Evolutionary conservation across 2,329 filamentous ascomycete species (phyloP).

Genomic region (Penicillium expansum): DNA sequence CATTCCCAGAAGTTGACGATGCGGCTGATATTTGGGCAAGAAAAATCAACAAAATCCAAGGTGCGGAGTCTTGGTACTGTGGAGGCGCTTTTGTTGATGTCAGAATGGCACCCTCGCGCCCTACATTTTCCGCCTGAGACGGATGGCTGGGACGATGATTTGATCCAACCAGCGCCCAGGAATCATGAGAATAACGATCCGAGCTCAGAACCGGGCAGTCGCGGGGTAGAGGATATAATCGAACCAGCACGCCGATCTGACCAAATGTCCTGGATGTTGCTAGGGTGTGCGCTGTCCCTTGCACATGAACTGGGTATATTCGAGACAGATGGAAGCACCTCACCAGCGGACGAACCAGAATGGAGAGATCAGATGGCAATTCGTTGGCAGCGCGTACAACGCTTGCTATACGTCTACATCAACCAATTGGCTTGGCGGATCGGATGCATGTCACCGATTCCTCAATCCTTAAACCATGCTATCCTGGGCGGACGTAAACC

Average conservation of each 20-base stretch:
- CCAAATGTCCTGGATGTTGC: constrained; percentile 60
- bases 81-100: constrained; percentile 54
- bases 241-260: constrained; percentile 55
- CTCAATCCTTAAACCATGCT: constrained; percentile 41
- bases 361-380: constrained; percentile 32
- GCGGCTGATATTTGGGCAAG: constrained; percentile 54
- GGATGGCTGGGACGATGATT: constrained; percentile 57
- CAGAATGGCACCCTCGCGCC: constrained; percentile 57
- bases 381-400: constrained; percentile 37
- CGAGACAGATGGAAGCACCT: constrained; percentile 39
- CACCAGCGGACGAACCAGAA: constrained; percentile 25
- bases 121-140: constrained; percentile 54
- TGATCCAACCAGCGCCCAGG: constrained; percentile 45
- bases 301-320: constrained; percentile 55
- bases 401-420: constrained; percentile 48
- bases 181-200: constrained; percentile 29
- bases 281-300: constrained; percentile 54
- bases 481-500: constrained; percentile 31
- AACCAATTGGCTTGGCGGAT: constrained; percentile 53
- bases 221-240: constrained; percentile 55
- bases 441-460: constrained; percentile 53
- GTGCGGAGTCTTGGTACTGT: constrained; percentile 52
- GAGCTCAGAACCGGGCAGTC: constrained; percentile 34
- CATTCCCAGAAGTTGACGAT: constrained; percentile 55
- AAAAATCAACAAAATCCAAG: constrained; percentile 52